Conservation (phyloP, 2,329 filamentous ascomycete genomes). For the Microsporum ferrugineum region DNA sequence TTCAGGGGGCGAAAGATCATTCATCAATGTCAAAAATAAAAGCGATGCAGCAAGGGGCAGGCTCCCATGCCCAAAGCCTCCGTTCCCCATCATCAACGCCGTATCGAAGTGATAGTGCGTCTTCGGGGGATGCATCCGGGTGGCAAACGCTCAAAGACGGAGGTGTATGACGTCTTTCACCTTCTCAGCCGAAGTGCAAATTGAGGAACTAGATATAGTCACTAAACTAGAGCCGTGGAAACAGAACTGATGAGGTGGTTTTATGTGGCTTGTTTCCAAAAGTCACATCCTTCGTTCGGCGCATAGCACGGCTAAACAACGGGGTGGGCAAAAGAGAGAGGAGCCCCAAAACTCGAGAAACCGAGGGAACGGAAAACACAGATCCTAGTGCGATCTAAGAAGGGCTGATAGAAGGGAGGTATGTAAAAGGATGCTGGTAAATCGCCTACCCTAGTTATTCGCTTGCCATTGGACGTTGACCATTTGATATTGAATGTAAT, state of each 20-base stretch:
- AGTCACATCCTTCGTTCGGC: background rate
- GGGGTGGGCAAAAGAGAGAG: background rate
- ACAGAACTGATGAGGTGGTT: background rate
- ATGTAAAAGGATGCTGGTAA: background rate
- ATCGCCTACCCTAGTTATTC: background rate
- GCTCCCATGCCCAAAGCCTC: background rate
- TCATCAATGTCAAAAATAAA: background rate
- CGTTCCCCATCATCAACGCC: background rate
- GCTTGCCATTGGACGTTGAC: background rate
- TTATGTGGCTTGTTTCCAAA: background rate
- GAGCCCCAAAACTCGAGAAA: background rate
- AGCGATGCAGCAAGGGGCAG: background rate
- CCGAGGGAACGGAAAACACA: background rate
- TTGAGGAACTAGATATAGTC: background rate
- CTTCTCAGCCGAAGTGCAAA: background rate
- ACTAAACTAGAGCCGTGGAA: background rate
- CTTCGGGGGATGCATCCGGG: background rate
- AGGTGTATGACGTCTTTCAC: background rate
- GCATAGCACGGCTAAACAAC: background rate
- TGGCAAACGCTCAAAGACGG: conserved; percentile 2
- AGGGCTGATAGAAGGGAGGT: background rate
- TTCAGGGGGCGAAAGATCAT: background rate
- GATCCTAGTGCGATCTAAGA: background rate
- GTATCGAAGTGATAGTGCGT: background rate
- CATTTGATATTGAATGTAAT: background rate